phyloP scores from a whole-genome alignment of 495 filamentous ascomycete genomes.

The Pyrenula massariospora region DNA sequence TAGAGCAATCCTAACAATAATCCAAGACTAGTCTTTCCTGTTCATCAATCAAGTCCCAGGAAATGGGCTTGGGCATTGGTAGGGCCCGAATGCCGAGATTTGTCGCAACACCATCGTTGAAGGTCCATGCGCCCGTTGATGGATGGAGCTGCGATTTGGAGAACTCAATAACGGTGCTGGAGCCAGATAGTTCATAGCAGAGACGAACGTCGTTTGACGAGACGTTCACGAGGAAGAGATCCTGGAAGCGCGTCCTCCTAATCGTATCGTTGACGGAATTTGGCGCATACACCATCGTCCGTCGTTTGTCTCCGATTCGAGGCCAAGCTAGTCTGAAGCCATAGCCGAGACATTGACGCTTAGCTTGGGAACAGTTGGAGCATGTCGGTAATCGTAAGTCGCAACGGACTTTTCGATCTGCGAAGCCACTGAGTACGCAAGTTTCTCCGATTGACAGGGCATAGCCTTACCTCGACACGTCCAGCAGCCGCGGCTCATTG shows the following conservation, averaged over 20 bases:
- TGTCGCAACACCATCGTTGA: constrained; percentile 8
- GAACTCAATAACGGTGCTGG: constrained; percentile 2
- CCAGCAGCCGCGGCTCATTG: constrained; percentile 7
- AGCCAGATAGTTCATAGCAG: constrained; percentile 6
- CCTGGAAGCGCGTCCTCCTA: constrained; percentile 7
- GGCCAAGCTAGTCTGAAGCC: constrained; percentile 13
- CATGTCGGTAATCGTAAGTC: constrained; percentile 8
- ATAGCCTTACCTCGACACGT: constrained; percentile 12
- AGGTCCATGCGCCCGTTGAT: constrained; percentile 7
- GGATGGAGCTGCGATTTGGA: constrained; percentile 6
- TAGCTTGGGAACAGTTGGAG: constrained; percentile 8
- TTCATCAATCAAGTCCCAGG: constrained; percentile 9
- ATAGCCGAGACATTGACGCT: constrained; percentile 12
- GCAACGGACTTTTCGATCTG: constrained; percentile 14
- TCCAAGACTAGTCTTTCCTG: constrained; percentile 2
- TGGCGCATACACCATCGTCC: constrained; percentile 9
- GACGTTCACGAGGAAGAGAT: constrained; percentile 9
- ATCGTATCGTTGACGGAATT: constrained; percentile 3
- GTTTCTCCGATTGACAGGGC: constrained; percentile 1
- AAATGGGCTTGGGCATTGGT: constrained; percentile 9
- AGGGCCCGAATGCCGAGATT: constrained; percentile 6
- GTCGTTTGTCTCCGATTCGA: constrained; percentile 10
- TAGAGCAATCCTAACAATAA: neutral
- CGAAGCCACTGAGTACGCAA: constrained; percentile 1
- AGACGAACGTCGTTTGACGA: constrained; percentile 7